These are phyloP conservation scores for Biancaea sappan DNA, from an alignment of 306 rosid species.

Conservation along the genomic window DNA sequence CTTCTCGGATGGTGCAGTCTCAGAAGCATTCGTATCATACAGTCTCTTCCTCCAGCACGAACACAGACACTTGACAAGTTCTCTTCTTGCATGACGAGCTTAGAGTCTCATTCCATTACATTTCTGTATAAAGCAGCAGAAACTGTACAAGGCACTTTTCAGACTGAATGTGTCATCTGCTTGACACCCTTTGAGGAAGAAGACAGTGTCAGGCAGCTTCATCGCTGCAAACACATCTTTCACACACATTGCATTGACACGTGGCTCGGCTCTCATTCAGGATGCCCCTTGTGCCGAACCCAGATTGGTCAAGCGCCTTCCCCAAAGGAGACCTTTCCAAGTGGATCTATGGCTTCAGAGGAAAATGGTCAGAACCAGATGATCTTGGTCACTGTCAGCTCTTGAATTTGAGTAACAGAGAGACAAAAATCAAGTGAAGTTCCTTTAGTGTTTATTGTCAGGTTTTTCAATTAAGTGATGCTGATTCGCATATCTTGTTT, in stretches of 20 bases:
- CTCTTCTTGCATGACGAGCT: too few relatives aligned
- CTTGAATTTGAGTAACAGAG: neutral
- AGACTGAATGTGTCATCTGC: constrained; percentile 47
- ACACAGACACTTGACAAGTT: too few relatives aligned
- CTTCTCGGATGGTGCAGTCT: constrained; percentile 42
- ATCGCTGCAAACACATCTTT: constrained; percentile 44
- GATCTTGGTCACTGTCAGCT: constrained; percentile 16
- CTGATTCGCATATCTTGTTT: too few relatives aligned
- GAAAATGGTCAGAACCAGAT: constrained; percentile 29
- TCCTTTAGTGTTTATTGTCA: neutral
- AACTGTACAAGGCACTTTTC: constrained; percentile 18
- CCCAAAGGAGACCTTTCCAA: constrained; percentile 18
- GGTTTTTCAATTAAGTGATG: neutral
- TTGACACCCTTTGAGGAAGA: constrained; percentile 42
- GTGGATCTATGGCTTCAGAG: neutral
- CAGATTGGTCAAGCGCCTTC: constrained; percentile 35
- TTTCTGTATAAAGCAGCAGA: constrained; percentile 34
- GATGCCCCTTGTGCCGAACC: constrained; percentile 48
- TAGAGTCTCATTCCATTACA: constrained; percentile 45
- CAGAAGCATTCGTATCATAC: neutral
- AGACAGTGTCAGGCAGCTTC: constrained; percentile 43
- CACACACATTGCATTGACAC: constrained; percentile 47
- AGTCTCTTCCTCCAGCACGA: constrained; percentile 35
- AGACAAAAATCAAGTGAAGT: neutral
- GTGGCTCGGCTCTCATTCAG: constrained; percentile 46